Evolutionary conservation across 192 early-diverging fungal species (phyloP).

Genomic region (Backusella morwellensis): DNA sequence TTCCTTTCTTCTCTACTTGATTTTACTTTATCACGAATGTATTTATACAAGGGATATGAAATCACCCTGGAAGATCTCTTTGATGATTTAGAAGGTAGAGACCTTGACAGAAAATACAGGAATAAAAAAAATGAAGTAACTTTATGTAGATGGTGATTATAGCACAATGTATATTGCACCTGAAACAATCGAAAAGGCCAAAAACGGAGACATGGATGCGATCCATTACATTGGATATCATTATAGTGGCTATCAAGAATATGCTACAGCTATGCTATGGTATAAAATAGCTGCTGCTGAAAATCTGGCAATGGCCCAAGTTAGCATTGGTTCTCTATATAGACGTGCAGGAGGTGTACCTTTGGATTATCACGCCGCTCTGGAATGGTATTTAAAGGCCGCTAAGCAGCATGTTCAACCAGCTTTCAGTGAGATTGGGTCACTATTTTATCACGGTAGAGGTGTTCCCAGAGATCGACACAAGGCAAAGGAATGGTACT

Average conservation of each 20-base stretch:
- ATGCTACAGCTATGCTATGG: not conserved
- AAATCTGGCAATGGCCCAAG: not conserved
- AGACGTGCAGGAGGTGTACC: not conserved
- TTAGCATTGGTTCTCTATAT: not conserved
- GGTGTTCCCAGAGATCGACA: not conserved
- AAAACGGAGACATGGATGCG: not conserved
- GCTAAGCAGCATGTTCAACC: not conserved
- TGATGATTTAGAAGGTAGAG: not conserved
- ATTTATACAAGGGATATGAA: not conserved
- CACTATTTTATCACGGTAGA: not conserved
- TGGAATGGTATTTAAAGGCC: not conserved
- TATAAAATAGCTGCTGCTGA: not conserved
- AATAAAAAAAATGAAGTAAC: not conserved
- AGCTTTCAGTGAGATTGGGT: not conserved
- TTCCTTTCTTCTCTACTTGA: not conserved
- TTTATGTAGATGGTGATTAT: not conserved
- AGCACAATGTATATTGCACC: accelerated
- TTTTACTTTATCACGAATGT: not conserved
- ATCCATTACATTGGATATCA: not conserved
- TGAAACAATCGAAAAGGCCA: not conserved
- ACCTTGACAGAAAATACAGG: not conserved
- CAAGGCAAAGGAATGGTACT: not conserved
- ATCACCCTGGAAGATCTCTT: not conserved
- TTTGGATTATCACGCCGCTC: not conserved
- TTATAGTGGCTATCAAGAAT: not conserved